Evolutionary conservation across 192 early-diverging fungal species (phyloP).

Genomic region (Coemansia sp.): DNA sequence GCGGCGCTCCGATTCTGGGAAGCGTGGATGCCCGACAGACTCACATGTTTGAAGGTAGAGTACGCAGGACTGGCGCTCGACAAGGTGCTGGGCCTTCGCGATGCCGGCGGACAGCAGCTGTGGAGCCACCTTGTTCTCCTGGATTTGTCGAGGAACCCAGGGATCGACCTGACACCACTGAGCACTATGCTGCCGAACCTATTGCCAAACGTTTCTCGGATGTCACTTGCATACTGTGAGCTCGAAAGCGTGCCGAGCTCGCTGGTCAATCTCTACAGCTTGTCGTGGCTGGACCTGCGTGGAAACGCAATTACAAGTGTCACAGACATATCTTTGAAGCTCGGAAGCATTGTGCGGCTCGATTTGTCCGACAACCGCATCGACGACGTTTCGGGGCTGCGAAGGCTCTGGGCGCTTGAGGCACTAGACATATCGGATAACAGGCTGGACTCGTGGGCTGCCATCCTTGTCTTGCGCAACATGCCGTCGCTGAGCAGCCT

Average conservation of each 20-base stretch:
- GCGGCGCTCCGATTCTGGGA: constrained; percentile 43
- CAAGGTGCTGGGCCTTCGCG: constrained; percentile 9
- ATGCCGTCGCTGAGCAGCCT: constrained; percentile 38
- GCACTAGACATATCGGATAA: constrained; percentile 38
- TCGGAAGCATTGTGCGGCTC: constrained; percentile 35
- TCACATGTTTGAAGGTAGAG: constrained; percentile 25
- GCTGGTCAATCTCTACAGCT: constrained; percentile 25
- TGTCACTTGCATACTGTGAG: constrained; percentile 47
- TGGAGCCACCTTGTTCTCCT: constrained; percentile 42
- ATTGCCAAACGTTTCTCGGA: constrained; percentile 22
- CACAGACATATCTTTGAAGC: constrained; percentile 28
- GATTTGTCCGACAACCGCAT: constrained; percentile 35
- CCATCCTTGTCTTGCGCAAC: constrained; percentile 33
- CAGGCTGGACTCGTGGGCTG: constrained; percentile 23
- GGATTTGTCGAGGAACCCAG: constrained; percentile 40
- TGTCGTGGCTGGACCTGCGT: constrained; percentile 44
- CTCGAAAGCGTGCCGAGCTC: constrained; percentile 32
- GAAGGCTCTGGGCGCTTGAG: constrained; percentile 48
- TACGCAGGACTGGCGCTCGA: constrained; percentile 38
- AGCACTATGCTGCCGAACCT: constrained; percentile 13
- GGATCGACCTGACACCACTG: constrained; percentile 31
- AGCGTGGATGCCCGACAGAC: constrained; percentile 22
- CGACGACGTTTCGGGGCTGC: constrained; percentile 22
- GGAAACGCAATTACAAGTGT: constrained; percentile 33
- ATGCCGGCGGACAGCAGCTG: background rate